Evolutionary conservation across 805 yeast genomes (phyloP).

Genomic region (Barnettozyma vustinii): DNA sequence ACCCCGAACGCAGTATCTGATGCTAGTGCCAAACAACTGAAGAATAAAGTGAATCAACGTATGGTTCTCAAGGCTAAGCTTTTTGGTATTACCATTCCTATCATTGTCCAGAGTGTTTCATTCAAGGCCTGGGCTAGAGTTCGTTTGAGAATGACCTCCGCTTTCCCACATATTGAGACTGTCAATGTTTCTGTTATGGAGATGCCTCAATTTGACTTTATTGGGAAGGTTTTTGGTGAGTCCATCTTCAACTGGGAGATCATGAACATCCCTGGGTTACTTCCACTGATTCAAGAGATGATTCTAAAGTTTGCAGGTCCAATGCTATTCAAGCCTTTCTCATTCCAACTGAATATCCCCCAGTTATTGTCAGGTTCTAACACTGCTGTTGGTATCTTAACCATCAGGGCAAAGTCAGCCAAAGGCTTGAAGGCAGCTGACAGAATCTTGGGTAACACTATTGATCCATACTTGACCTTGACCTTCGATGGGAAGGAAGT

Average conservation of each 20-base stretch:
- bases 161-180: constrained; percentile 92
- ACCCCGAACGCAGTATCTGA: constrained; percentile 89
- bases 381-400: constrained; percentile 83
- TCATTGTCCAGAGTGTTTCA: constrained; percentile 73
- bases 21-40: constrained; percentile 76
- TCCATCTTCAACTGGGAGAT: constrained; percentile 83
- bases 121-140: constrained; percentile 72
- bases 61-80: constrained; percentile 69
- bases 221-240: constrained; percentile 68
- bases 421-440: constrained; percentile 63
- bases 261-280: constrained; percentile 81
- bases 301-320: constrained; percentile 85
- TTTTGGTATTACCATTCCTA: constrained; percentile 81
- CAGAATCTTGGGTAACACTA: constrained; percentile 61
- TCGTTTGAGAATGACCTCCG: constrained; percentile 81
- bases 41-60: constrained; percentile 78
- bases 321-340: constrained; percentile 80
- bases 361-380: constrained; percentile 85
- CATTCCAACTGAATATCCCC: constrained; percentile 89
- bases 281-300: constrained; percentile 78
- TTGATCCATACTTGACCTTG: constrained; percentile 84
- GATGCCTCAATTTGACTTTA: constrained; percentile 85
- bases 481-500: constrained; percentile 50
- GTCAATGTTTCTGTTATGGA: constrained; percentile 80
- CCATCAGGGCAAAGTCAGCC: constrained; percentile 63